Base-by-base conservation (phyloP, 495 filamentous ascomycete genomes). In the Xylaria castorea region DNA sequence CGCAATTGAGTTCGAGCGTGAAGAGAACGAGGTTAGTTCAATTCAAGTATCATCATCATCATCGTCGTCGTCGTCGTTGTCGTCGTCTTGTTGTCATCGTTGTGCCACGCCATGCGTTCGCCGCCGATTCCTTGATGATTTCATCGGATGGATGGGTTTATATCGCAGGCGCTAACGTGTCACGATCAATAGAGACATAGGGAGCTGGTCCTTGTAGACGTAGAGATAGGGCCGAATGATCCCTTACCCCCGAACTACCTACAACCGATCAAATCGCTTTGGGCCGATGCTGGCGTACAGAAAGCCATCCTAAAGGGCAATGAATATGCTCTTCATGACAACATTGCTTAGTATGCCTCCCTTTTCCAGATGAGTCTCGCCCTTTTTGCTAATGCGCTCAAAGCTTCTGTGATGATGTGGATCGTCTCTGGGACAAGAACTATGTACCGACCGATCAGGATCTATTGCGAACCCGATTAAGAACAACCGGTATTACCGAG, bases 381-480 rank as follows among this genome's bases (percentile, higher is more conserved):
- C n/a, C 9, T 36, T 53, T 36, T 63, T 76, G 71, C 71, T 65
- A 11, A 71, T 46, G 34, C 12, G 60, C 42, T 65, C 18, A 60
- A 30, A 99, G 96, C 86, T 99, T 97, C 83, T 97, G 96, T 83
- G 84, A 91, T 61, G 93, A 94, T 63, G 88, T 97, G 65, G 94
- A 99, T 77, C 91, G 96, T 32, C 86, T 99, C 46, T 97, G 97
- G 83, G 85, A 89, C n/a, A 87, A 87, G 51, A 91, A 92, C 73
- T 99, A 96, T 83, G 86, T 97, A 61, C 96, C 96, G n/a, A 94
- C 92, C 76, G 95, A 99, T 77, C 96, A 99, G 83, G 96, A 99
- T 82, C 91, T 99, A 72, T 87, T 99, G 40, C 93, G 96, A 63
- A 97, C 96, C 38, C 91, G 96, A 77, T 84, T 98, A 80, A 89